phyloP scores from a whole-genome alignment of 352 stramenopile genomes.

The Pythium brachiatum region DNA sequence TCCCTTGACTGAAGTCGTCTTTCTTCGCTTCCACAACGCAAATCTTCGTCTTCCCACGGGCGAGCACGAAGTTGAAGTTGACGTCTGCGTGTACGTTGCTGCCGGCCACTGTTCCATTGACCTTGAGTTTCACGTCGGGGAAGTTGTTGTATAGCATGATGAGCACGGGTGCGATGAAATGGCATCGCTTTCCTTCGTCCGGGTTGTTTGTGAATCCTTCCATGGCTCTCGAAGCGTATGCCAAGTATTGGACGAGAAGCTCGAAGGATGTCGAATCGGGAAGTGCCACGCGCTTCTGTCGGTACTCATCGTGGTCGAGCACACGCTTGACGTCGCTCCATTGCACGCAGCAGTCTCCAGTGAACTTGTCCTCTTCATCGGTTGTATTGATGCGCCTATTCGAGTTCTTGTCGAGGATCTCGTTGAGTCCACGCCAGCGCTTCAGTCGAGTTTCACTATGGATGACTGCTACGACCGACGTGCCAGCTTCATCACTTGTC shows the following conservation, averaged over 20 bases:
- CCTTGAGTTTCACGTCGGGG: constrained; percentile 25
- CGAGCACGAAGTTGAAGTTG: constrained; percentile 47
- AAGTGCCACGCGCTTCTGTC: constrained; percentile 25
- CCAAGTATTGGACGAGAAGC: constrained; percentile 26
- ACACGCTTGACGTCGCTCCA: constrained; percentile 24
- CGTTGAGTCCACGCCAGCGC: constrained; percentile 29
- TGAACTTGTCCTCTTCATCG: constrained; percentile 22
- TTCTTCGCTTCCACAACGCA: constrained; percentile 53
- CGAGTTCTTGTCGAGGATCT: constrained; percentile 27
- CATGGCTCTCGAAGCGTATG: constrained; percentile 24
- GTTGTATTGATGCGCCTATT: constrained; percentile 24
- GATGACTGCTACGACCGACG: constrained; percentile 21
- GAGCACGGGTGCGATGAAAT: constrained; percentile 21
- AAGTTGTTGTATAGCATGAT: constrained; percentile 26
- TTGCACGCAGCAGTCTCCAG: constrained; percentile 20
- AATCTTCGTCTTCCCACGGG: constrained; percentile 38
- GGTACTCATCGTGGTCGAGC: constrained; percentile 23
- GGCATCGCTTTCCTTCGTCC: constrained; percentile 20
- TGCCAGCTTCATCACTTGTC: constrained; percentile 22
- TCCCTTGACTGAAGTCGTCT: constrained; percentile 43
- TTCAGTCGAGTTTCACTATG: constrained; percentile 27
- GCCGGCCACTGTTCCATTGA: constrained; percentile 30
- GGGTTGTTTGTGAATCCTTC: constrained; percentile 20
- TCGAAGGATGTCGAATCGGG: constrained; percentile 24
- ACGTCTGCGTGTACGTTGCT: constrained; percentile 38